Evolutionary conservation across 192 early-diverging fungal genomes (phyloP).

Genomic region (Spizellomyces sp.): DNA sequence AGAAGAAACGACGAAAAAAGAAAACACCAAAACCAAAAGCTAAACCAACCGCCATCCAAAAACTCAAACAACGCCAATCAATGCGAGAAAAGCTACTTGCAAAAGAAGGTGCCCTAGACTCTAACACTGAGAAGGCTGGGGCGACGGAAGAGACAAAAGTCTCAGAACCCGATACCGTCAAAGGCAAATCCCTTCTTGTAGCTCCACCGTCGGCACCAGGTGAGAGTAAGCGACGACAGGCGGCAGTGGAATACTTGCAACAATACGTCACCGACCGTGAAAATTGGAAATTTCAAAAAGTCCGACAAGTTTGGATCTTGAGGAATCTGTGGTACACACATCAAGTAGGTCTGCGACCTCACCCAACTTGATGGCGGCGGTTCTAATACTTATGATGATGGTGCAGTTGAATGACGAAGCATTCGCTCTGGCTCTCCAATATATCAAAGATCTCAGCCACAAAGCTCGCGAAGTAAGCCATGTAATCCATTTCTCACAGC

Average conservation of each 20-base stretch:
- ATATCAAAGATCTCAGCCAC: conserved; percentile 25
- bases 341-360: conserved; percentile 2
- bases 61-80: conserved; percentile 12
- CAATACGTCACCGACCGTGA: conserved; percentile 13
- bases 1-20: background rate
- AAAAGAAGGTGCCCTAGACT: background rate
- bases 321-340: conserved; percentile 36
- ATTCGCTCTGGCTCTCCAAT: conserved; percentile 22
- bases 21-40: background rate
- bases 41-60: conserved; percentile 11
- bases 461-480: conserved; percentile 10
- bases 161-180: background rate
- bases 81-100: conserved; percentile 5
- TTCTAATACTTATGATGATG: conserved; percentile 3
- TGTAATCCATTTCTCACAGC: background rate
- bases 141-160: background rate
- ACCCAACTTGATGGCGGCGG: background rate
- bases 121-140: no score
- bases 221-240: conserved; percentile 23
- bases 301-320: conserved; percentile 42
- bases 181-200: background rate
- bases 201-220: background rate
- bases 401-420: background rate
- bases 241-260: conserved; percentile 31
- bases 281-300: conserved; percentile 43